Percentiles rank a stretch among this genome's conserved stretches.
These are phyloP conservation scores for Trichosporon ovoides DNA, from an alignment of 1,284 basidiomycete genomes.

Conservation along the genomic window DNA sequence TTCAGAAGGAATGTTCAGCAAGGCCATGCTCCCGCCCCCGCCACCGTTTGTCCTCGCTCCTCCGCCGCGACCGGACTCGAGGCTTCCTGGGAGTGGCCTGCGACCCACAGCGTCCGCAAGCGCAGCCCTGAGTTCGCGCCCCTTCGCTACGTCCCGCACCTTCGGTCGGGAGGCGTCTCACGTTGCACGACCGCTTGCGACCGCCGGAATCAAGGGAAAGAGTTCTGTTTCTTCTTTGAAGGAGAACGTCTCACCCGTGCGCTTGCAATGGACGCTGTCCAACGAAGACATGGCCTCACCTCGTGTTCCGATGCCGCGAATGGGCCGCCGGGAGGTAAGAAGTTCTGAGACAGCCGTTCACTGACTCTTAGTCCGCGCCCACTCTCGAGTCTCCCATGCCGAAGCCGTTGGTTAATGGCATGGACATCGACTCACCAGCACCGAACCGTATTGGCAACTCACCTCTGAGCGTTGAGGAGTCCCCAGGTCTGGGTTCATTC, in stretches of 20 bases:
- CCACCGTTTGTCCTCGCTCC: slow-evolving; percentile 24
- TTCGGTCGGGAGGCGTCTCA: slow-evolving; percentile 41
- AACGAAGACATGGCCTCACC: slow-evolving; percentile 36
- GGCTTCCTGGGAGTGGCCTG: neutral
- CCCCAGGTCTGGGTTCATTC: slow-evolving; percentile 42
- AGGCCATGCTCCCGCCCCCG: slow-evolving; percentile 22
- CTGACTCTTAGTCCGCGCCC: slow-evolving; percentile 18
- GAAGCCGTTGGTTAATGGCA: slow-evolving; percentile 7
- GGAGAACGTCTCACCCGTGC: slow-evolving; percentile 19
- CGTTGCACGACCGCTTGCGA: slow-evolving; percentile 16
- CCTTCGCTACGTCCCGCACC: slow-evolving; percentile 15
- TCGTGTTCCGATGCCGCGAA: slow-evolving; percentile 24
- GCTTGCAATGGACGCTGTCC: slow-evolving; percentile 38
- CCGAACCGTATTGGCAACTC: slow-evolving; percentile 8
- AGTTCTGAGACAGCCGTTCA: neutral
- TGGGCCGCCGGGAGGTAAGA: slow-evolving; percentile 35
- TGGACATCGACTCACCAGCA: slow-evolving; percentile 44
- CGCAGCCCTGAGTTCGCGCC: neutral
- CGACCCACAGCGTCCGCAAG: neutral
- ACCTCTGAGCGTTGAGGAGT: slow-evolving; percentile 29
- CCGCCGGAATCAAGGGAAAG: slow-evolving; percentile 9
- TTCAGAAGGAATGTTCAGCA: slow-evolving; percentile 11
- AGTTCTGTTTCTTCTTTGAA: neutral
- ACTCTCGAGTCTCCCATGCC: slow-evolving; percentile 11
- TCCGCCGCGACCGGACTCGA: slow-evolving; percentile 25